These are phyloP conservation scores for Globisporangium polare DNA, from an alignment of 352 stramenopile species.

Conservation along the genomic window DNA sequence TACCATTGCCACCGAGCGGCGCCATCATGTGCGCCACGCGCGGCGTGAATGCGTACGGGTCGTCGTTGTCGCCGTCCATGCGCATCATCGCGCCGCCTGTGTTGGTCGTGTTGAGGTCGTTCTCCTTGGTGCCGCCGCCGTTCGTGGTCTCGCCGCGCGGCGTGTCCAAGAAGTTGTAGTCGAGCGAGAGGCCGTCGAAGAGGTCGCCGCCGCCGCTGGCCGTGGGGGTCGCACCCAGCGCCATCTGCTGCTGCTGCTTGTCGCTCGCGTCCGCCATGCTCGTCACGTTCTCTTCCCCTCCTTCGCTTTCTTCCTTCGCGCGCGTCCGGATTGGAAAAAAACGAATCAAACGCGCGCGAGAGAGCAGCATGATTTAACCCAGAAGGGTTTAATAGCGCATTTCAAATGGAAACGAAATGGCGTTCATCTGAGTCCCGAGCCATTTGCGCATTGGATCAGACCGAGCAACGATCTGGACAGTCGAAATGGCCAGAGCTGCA, in stretches of 20 bases:
- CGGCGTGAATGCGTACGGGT: constrained; percentile 14
- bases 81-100: constrained; percentile 1
- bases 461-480: no score
- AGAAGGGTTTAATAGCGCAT: no score
- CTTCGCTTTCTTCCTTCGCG: no score
- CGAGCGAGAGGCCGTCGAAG: constrained; percentile 45
- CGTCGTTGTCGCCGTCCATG: background rate
- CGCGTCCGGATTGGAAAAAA: no score
- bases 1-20: background rate
- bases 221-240: constrained; percentile 6
- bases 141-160: constrained; percentile 1
- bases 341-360: no score
- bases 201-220: constrained; percentile 21
- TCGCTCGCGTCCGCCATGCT: constrained; percentile 36
- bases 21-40: constrained; percentile 15
- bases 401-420: no score
- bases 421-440: no score
- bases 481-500: no score
- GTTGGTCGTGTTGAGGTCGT: constrained; percentile 1
- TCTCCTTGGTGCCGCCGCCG: background rate
- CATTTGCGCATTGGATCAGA: no score
- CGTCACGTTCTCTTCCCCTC: no score
- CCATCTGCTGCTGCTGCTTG: background rate
- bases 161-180: constrained; percentile 44
- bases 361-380: no score